Base-by-base conservation (phyloP, 345 rosid species). In the Nasturtium officinale region DNA sequence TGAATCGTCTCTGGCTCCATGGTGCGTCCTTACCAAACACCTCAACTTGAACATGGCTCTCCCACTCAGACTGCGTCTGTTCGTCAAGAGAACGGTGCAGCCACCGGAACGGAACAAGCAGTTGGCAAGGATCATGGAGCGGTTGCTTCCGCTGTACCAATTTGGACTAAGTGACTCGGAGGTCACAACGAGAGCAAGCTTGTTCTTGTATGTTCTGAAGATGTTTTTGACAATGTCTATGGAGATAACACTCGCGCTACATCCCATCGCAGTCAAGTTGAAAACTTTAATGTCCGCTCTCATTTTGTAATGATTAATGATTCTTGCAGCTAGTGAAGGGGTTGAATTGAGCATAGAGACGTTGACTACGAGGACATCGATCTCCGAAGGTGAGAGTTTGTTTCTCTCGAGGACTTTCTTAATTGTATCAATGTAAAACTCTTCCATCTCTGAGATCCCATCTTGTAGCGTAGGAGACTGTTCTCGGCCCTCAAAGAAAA, bases 261-360 rank as follows among this genome's bases (percentile, higher is more conserved):
- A 86, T 6, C 90, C 96, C 90, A 83, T 89, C 9, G 94, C 97
- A 3, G 92, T 71, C 35, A 92, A 78, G 72, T 88, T 92, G 76
- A 82, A 88, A 4, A 81, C 77, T 69, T 88, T 90, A 0, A 90
- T 13, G 46, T 88, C 82, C 1, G 78, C 85, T 68, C 87, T 88
- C 86, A 90, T 84, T 55, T 84, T 88, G 80, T 87, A 92, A 17
- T 82, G 76, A 78, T 90, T 86, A 16, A 88, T 82, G 17, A 88
- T 78, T 51, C 94, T 80, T 29, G 91, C 65, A 0, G 98, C 42
- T 2, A 90, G 55, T 1, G 95, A 92, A 1, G 98, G 98, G 0
- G 65, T 60, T 3, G 90, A 74, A 12, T 85, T 68, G 53, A 85
- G 78, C 72, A 90, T 65, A 0, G 92, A 76, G 33, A 90, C 85